A percentile compares a stretch with the other conserved stretches of the same genome.
phyloP scores from a whole-genome alignment of 2,329 filamentous ascomycete species.

The Aspergillus terreus region DNA sequence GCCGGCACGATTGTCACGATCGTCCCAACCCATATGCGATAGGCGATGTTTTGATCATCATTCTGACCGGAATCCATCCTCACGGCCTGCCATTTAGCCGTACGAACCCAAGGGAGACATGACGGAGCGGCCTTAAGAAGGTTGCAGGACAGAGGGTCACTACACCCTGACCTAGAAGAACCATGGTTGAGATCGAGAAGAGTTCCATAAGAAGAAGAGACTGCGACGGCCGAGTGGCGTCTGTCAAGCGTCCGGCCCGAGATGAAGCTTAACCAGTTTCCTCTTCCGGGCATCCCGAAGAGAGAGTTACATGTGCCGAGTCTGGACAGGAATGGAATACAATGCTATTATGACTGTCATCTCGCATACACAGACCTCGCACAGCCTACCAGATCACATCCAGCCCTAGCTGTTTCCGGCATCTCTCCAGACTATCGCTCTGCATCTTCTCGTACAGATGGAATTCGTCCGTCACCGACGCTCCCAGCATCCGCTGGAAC shows the following conservation, averaged over 20 bases:
- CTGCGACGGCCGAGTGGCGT: background rate
- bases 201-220: too few species aligned
- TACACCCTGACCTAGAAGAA: too few species aligned
- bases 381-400: background rate
- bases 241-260: background rate
- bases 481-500: slow-evolving; percentile 22
- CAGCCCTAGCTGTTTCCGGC: slow-evolving; percentile 15
- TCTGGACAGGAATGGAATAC: too few species aligned
- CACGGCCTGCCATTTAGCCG: too few species aligned
- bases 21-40: slow-evolving; percentile 22
- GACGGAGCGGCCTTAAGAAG: background rate
- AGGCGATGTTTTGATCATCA: slow-evolving; percentile 13
- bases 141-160: too few species aligned
- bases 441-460: slow-evolving; percentile 25
- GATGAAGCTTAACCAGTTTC: background rate
- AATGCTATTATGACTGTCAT: too few species aligned
- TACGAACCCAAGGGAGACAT: background rate
- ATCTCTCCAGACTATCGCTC: slow-evolving; percentile 19
- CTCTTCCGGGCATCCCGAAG: background rate
- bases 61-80: background rate
- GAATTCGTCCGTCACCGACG: slow-evolving; percentile 22
- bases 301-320: background rate
- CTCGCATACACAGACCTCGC: background rate
- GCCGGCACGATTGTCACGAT: slow-evolving; percentile 22
- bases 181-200: too few species aligned